Evolutionary conservation across 1,284 basidiomycete species (phyloP).

Genomic region (Ceratobasidium sp.): DNA sequence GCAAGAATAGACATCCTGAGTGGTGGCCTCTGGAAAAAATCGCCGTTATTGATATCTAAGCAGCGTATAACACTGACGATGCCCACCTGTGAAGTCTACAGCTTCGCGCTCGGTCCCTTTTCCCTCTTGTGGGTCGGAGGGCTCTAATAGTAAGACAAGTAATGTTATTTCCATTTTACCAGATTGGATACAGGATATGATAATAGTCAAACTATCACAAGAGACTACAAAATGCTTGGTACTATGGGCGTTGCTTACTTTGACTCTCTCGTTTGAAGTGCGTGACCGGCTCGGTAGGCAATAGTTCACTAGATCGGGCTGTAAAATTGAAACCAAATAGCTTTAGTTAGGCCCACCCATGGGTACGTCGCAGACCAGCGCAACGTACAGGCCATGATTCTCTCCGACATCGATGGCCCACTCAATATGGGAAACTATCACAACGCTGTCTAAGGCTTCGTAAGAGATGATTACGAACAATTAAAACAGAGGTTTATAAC

Average conservation of each 20-base stretch:
- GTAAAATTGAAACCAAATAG: too few species aligned
- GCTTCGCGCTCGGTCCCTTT: conserved; percentile 25
- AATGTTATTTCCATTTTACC: conserved; percentile 34
- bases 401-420: conserved; percentile 35
- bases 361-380: background rate
- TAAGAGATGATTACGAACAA: too few species aligned
- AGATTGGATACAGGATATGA: conserved; percentile 18
- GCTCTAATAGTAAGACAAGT: conserved; percentile 30
- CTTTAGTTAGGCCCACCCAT: background rate
- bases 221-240: background rate
- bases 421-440: conserved; percentile 35
- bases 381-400: conserved; percentile 21
- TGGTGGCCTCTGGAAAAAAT: background rate
- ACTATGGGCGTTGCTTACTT: conserved; percentile 1
- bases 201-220: background rate
- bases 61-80: background rate
- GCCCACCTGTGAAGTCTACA: conserved; percentile 11
- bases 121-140: conserved; percentile 14
- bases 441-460: too few species aligned
- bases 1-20: conserved; percentile 18
- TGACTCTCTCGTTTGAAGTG: conserved; percentile 20
- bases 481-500: too few species aligned
- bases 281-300: conserved; percentile 26
- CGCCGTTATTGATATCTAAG: background rate
- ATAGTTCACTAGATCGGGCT: conserved; percentile 25